These are phyloP conservation scores for Aspergillus ibericus DNA, from an alignment of 2,329 filamentous ascomycete genomes.

Conservation along the genomic window DNA sequence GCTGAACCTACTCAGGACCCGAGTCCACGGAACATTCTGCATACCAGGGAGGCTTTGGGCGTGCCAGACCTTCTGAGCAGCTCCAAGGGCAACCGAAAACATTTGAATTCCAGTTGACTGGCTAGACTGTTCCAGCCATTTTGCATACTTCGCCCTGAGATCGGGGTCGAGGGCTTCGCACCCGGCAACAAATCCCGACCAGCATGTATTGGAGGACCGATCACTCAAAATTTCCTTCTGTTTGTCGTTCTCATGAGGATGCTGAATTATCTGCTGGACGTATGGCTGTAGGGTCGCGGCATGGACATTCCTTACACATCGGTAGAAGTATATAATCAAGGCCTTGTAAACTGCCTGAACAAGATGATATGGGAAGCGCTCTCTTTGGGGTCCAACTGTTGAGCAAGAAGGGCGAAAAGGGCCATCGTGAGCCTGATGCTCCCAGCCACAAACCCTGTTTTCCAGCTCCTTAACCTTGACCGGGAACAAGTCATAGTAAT, in stretches of 20 bases:
- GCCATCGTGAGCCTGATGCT: too few species aligned
- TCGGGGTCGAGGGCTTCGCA: neutral
- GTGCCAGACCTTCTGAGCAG: slow-evolving; percentile 2
- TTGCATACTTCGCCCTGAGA: neutral
- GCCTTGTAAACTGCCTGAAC: neutral
- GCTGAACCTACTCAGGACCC: neutral
- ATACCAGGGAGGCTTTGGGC: neutral
- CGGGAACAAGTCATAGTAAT: too few species aligned
- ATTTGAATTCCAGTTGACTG: slow-evolving; percentile 2
- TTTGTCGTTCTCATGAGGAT: slow-evolving; percentile 4
- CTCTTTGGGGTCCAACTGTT: too few species aligned
- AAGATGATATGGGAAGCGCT: too few species aligned
- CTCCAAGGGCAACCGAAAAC: slow-evolving; percentile 9
- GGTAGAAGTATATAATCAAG: slow-evolving; percentile 9
- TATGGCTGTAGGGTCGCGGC: slow-evolving; percentile 1
- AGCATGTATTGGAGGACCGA: slow-evolving; percentile 8
- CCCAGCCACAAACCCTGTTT: too few species aligned
- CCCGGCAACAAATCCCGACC: slow-evolving; percentile 2
- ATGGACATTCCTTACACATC: slow-evolving; percentile 5
- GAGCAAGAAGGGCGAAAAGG: too few species aligned
- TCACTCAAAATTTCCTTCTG: slow-evolving; percentile 4
- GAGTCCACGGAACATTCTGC: slow-evolving; percentile 3
- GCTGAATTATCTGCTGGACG: slow-evolving; percentile 6
- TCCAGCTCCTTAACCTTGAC: too few species aligned
- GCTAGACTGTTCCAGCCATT: slow-evolving; percentile 4